phyloP scores from a whole-genome alignment of 768 basidiomycete species.

The Lactarius sp. region DNA sequence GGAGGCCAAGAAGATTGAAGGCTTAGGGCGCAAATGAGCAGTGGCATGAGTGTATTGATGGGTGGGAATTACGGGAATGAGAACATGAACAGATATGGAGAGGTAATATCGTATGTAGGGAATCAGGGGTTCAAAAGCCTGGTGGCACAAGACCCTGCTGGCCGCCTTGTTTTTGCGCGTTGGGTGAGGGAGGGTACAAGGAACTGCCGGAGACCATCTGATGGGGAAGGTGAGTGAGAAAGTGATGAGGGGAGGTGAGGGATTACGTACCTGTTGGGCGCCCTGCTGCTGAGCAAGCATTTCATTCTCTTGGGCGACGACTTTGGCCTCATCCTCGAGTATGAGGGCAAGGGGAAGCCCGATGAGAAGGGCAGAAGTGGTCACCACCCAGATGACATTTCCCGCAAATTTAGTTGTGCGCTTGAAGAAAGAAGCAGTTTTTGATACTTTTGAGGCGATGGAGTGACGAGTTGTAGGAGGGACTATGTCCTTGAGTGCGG shows the following conservation, averaged over 20 bases:
- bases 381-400: conserved; percentile 90
- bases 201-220: conserved; percentile 25
- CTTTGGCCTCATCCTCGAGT: conserved; percentile 94
- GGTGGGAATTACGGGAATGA: conserved; percentile 6
- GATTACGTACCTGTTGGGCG: conserved; percentile 66
- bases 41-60: conserved; percentile 6
- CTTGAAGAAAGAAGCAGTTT: conserved; percentile 60
- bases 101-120: background rate
- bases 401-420: conserved; percentile 70
- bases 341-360: conserved; percentile 90
- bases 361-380: conserved; percentile 89
- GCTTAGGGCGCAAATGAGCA: background rate
- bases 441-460: conserved; percentile 56
- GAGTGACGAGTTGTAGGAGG: conserved; percentile 83
- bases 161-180: conserved; percentile 16
- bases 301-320: conserved; percentile 92
- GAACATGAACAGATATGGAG: background rate
- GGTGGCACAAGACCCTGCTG: conserved; percentile 26
- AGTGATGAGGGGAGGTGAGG: too few relatives aligned
- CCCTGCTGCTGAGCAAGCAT: conserved; percentile 91
- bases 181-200: conserved; percentile 22
- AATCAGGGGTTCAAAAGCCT: conserved; percentile 17
- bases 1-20: background rate
- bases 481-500: conserved; percentile 93
- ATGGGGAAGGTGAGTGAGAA: background rate